Base-by-base conservation (phyloP, 495 filamentous ascomycete genomes). In the Aspergillus haitiensis region DNA sequence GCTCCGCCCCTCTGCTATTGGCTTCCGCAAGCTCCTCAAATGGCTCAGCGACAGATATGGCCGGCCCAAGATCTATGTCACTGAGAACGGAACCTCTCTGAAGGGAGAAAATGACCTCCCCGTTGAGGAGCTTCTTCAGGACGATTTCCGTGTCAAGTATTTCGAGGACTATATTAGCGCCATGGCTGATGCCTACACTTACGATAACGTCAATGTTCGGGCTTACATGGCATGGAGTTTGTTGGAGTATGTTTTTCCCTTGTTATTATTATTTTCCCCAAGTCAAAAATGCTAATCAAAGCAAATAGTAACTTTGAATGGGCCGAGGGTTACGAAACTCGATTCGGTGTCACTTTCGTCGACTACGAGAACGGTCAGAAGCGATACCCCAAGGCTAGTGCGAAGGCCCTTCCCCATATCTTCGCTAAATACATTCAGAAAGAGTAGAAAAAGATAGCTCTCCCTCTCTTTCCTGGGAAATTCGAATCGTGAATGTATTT, bases 321-420 rank as follows among this genome's bases (percentile, higher is more conserved):
- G 81, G 88, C 88, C 50, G 88, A 92, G 65, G 88, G 88, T n/a
- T 91, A 91, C 70, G 86, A 89, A 72, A 90, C 88, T n/a, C 80
- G 88, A 21, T 92, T 92, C 65, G 88, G 88, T 40, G 86, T 91
- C 47, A 91, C 87, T 6, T 91, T 79, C 69, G 87, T 92, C 40
- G 88, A 91, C 74, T 91, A 92, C 64, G 77, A 81, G 62, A 83
- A 88, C 55, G 83, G 83, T 34, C 88, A 91, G 78, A 87, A 89
- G 79, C 75, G 89, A 40, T 81, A 86, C 54, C 87, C 88, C 33
- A 92, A 92, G 83, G 87, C 90, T 77, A 91, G 88, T 71, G 88
- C 87, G 7, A 84, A 77, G 73, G 79, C 76, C 62, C 77, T 92
- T 64, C 77, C 83, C 53, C 71, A 81, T 58, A 79, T 92, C 67